phyloP scores from a whole-genome alignment of 2,329 filamentous ascomycete genomes.

The Trichoderma atrobrunneum region DNA sequence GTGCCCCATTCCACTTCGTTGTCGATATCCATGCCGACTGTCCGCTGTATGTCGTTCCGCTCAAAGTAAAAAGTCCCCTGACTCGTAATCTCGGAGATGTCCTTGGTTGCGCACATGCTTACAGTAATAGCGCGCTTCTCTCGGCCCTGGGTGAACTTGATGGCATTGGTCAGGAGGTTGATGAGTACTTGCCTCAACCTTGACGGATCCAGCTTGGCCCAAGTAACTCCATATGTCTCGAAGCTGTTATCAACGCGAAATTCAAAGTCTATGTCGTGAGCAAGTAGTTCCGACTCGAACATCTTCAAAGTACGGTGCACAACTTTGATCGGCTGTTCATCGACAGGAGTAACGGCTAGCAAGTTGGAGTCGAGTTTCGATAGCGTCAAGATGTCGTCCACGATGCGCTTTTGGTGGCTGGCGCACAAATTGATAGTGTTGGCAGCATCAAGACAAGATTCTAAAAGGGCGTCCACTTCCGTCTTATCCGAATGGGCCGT shows the following conservation, averaged over 20 bases:
- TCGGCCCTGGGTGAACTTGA: slow-evolving; percentile 63
- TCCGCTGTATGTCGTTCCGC: slow-evolving; percentile 39
- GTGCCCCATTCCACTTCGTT: slow-evolving; percentile 65
- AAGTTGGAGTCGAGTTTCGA: slow-evolving; percentile 70
- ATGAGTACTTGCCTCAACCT: slow-evolving; percentile 72
- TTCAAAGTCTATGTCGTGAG: slow-evolving; percentile 68
- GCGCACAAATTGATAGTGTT: slow-evolving; percentile 78
- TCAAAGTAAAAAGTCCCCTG: slow-evolving; percentile 48
- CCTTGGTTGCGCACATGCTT: slow-evolving; percentile 60
- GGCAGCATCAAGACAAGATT: slow-evolving; percentile 67
- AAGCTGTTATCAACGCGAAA: slow-evolving; percentile 69
- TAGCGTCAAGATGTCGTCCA: slow-evolving; percentile 64
- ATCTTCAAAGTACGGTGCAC: slow-evolving; percentile 71
- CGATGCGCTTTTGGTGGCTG: slow-evolving; percentile 72
- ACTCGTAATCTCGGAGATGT: slow-evolving; percentile 43
- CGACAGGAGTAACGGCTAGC: slow-evolving; percentile 66
- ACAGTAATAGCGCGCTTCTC: slow-evolving; percentile 60
- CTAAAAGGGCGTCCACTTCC: slow-evolving; percentile 48
- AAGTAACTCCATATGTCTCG: slow-evolving; percentile 61
- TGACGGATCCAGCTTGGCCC: slow-evolving; percentile 73
- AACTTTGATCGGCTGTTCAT: slow-evolving; percentile 65
- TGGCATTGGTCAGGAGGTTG: slow-evolving; percentile 68
- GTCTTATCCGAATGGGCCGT: slow-evolving; percentile 37
- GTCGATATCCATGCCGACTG: slow-evolving; percentile 41
- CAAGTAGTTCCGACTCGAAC: slow-evolving; percentile 72